phyloP scores from a whole-genome alignment of 169 alveolate species.

The Plasmodium cynomolgi region DNA sequence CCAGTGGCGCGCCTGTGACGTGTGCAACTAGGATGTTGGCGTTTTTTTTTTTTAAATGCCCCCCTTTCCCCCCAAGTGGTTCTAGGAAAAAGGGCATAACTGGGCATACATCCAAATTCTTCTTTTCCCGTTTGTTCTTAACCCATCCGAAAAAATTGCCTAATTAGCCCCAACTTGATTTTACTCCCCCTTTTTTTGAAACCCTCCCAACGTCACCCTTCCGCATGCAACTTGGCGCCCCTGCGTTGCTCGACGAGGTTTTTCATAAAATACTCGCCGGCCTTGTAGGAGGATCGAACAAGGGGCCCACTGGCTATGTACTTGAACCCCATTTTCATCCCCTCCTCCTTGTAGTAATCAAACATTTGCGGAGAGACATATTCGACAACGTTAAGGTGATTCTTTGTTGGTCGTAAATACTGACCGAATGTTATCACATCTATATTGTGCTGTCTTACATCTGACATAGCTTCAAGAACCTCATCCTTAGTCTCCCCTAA shows the following conservation, averaged over 20 bases:
- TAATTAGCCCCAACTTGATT: not conserved
- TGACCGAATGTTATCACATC: conserved; percentile 83
- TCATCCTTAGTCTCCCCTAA: conserved; percentile 81
- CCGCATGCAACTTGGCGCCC: not conserved
- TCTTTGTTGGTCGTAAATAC: conserved; percentile 79
- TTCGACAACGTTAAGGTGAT: conserved; percentile 78
- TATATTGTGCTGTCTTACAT: conserved; percentile 59
- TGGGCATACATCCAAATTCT: not conserved
- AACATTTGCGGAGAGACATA: conserved; percentile 77
- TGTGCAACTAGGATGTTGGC: not conserved
- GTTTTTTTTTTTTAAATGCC: not conserved
- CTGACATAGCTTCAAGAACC: conserved; percentile 70
- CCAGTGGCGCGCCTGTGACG: not conserved
- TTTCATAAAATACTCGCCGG: conserved; percentile 81
- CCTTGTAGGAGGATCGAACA: conserved; percentile 80
- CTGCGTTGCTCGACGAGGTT: conserved; percentile 31
- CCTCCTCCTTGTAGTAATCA: conserved; percentile 62
- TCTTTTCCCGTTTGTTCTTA: not conserved
- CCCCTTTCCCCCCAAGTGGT: not conserved
- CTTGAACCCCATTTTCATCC: conserved; percentile 79
- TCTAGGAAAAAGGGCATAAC: not conserved
- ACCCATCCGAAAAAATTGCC: not conserved
- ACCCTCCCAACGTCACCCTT: not conserved
- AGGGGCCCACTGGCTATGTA: conserved; percentile 84
- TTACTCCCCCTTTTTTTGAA: not conserved